These are phyloP conservation scores for Ramularia endophylla DNA, from an alignment of 2,329 filamentous ascomycete species.

Conservation along the genomic window DNA sequence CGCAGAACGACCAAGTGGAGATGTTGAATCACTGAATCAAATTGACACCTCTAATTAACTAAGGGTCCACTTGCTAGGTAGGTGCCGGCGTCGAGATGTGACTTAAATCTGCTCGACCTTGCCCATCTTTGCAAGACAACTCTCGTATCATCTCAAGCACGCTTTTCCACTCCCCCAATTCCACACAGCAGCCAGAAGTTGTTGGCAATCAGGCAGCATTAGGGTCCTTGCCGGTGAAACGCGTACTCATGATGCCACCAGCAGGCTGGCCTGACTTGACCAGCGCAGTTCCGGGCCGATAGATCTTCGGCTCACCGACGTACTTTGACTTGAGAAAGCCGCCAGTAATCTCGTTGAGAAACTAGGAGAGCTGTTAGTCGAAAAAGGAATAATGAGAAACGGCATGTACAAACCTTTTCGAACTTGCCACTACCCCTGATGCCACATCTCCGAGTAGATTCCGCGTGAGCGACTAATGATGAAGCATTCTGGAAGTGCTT, in stretches of 20 bases:
- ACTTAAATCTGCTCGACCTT: too few species aligned
- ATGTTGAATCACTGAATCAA: too few species aligned
- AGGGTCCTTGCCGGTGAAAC: slow-evolving; percentile 7
- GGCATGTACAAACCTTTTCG: slow-evolving; percentile 18
- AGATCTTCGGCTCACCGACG: slow-evolving; percentile 17
- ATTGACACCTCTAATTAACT: too few species aligned
- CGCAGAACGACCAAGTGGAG: too few species aligned
- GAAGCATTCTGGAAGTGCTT: slow-evolving; percentile 35
- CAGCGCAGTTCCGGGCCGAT: slow-evolving; percentile 6
- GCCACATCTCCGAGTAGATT: slow-evolving; percentile 31
- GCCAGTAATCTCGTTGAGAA: slow-evolving; percentile 37
- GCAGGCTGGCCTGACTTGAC: slow-evolving; percentile 8
- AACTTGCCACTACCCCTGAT: slow-evolving; percentile 34
- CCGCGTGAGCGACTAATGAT: slow-evolving; percentile 38
- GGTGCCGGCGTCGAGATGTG: too few species aligned
- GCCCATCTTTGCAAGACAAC: too few species aligned
- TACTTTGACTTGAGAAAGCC: slow-evolving; percentile 31
- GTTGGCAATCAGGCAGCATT: too few species aligned
- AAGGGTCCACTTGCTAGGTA: too few species aligned
- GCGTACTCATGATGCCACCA: slow-evolving; percentile 9
- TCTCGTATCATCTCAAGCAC: too few species aligned
- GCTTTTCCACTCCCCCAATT: too few species aligned
- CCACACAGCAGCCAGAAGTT: too few species aligned
- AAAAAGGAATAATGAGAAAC: too few species aligned
- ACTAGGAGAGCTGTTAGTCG: slow-evolving; percentile 9